Base-by-base conservation (phyloP, 306 rosid species). In the Phaseolus lunatus region DNA sequence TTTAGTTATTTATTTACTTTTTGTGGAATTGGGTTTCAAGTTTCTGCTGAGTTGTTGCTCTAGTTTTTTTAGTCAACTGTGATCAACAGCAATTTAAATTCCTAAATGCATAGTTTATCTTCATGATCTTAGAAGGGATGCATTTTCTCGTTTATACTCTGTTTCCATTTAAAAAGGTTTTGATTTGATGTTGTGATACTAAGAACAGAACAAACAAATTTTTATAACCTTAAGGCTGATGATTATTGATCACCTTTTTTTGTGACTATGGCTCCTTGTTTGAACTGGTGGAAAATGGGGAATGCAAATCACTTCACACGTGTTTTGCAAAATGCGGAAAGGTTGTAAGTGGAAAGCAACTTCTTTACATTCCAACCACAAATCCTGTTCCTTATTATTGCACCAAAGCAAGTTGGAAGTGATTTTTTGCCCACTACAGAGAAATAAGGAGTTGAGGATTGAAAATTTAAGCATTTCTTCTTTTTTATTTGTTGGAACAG, bases 341-440 rank as follows among this genome's bases (percentile, higher is more conserved):
- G 22, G 39, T 72, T 54, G 16, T 23, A 15, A 53, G 18, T 57
- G 29, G 59, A 45, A 13, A 26, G 70, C 22, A 45, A 48, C 44
- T 74, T 19, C 19, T 72, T 37, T 72, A 23, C 16, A 39, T 56
- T 56, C 41, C 53, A 56, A 9, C 24, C 54, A 72, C 67, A 23
- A 72, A 3, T 54, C 44, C 16, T 39, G 78, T 24, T 7, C 31
- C 22, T 7, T 19, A 27, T 27, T 13, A 41, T 43, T 58, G 52
- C 41, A 47, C 50, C 64, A 31, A 78, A 68, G n/a, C 48, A 68
- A 70, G 53, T 78, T 69, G 77, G 72, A 69, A 70, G 72, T 78
- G 64, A 70, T 33, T 70, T 58, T 35, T 48, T 59, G 11, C 63
- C 52, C 70, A 43, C 43, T 16, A 52, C 53, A 15, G 8, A 1